Percentiles rank a stretch among this genome's conserved stretches.
phyloP scores from a whole-genome alignment of 192 early-diverging fungal species.

The Linderina pennispora region DNA sequence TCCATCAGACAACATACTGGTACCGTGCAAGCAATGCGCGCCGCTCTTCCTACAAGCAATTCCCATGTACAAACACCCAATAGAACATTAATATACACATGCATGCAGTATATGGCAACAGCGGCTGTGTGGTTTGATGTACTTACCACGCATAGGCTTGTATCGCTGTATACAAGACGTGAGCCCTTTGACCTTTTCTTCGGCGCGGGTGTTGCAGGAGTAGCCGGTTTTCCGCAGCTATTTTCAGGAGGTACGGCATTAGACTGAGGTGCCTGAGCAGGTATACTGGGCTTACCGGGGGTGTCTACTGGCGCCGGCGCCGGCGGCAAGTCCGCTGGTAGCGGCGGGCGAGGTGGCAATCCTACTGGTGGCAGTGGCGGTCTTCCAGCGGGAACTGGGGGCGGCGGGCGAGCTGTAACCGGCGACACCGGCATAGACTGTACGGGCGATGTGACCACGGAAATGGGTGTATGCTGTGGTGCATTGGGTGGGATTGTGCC shows the following conservation, averaged over 20 bases:
- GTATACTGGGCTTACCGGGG: conserved; percentile 26
- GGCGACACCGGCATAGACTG: no score
- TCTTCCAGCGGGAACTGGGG: background rate
- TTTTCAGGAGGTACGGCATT: conserved; percentile 10
- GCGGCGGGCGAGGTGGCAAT: conserved; percentile 1
- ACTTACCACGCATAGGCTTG: conserved; percentile 36
- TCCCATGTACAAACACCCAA: background rate
- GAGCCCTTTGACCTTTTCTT: conserved; percentile 17
- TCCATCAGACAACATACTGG: conserved; percentile 3
- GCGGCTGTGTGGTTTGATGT: background rate
- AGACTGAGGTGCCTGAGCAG: conserved; percentile 4
- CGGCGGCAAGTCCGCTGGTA: background rate
- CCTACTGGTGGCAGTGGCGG: background rate
- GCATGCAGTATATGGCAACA: background rate
- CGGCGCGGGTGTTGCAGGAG: conserved; percentile 4
- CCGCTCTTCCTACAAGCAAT: conserved; percentile 38
- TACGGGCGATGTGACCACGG: background rate
- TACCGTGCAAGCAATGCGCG: conserved; percentile 31
- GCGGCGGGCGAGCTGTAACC: background rate
- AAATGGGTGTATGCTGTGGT: background rate
- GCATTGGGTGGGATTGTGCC: background rate
- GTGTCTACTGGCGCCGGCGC: no score
- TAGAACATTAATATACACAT: background rate
- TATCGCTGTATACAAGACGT: conserved; percentile 31
- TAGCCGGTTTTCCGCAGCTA: background rate